Evolutionary conservation across 177 flowering plant species (phyloP).

Genomic region (Telopea speciosissima): DNA sequence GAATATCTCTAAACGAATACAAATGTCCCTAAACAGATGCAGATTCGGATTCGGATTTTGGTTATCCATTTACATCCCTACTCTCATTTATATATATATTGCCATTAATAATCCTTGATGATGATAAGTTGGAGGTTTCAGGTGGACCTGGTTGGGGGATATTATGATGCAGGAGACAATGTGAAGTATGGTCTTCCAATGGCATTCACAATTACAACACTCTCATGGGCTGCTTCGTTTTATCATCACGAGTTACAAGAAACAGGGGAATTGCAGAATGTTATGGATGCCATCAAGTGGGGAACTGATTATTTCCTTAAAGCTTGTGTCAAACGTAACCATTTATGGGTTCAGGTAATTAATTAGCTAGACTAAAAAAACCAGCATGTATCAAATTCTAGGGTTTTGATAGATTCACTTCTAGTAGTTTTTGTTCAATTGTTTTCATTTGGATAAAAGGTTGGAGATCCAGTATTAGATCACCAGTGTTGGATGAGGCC

Average conservation of each 20-base stretch:
- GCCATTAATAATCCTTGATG: background rate
- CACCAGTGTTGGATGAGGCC: conserved; percentile 84
- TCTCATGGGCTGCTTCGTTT: conserved; percentile 59
- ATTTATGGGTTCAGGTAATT: conserved; percentile 75
- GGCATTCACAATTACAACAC: conserved; percentile 88
- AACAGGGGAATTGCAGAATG: conserved; percentile 58
- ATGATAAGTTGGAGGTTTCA: no score
- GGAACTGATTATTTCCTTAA: conserved; percentile 90
- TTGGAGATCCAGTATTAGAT: conserved; percentile 70
- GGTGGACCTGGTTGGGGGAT: conserved; percentile 81
- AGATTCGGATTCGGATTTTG: no score
- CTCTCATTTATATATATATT: no score
- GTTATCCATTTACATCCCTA: no score
- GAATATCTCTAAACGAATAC: no score
- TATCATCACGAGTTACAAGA: conserved; percentile 48
- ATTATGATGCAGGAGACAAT: conserved; percentile 95
- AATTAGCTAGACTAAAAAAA: no score
- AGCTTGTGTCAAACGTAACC: conserved; percentile 30
- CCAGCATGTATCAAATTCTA: no score
- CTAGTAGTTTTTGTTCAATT: no score
- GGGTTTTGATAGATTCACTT: no score
- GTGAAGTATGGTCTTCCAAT: conserved; percentile 88
- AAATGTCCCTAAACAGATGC: no score
- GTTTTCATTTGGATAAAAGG: conserved; percentile 27
- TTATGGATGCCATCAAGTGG: conserved; percentile 56